A percentile compares a stretch with the other conserved stretches of the same genome.
Conservation (phyloP, 1,139 yeast genomes). For the Trichomonascaceae sp. region DNA sequence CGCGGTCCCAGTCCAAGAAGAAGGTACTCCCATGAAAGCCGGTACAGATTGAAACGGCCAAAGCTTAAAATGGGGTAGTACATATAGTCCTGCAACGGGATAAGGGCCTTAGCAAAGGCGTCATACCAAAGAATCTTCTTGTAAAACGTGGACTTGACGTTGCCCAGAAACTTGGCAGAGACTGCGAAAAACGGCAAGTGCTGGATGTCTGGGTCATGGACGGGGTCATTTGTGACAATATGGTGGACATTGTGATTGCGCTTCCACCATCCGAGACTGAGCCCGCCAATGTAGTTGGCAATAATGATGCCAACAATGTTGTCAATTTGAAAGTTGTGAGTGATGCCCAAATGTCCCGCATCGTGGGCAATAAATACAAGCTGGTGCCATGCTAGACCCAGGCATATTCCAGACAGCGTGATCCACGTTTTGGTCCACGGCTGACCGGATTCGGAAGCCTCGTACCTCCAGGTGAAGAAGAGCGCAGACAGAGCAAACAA, state of each 20-base stretch:
- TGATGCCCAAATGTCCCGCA: constrained; percentile 74
- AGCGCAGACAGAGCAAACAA: constrained; percentile 40
- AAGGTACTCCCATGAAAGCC: constrained; percentile 69
- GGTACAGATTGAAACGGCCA: constrained; percentile 76
- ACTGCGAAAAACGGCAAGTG: constrained; percentile 88
- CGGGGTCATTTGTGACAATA: constrained; percentile 76
- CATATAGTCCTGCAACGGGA: constrained; percentile 54
- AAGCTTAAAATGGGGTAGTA: constrained; percentile 72
- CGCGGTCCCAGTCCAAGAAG: constrained; percentile 65
- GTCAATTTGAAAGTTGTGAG: constrained; percentile 71
- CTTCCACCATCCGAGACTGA: constrained; percentile 92
- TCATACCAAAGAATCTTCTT: constrained; percentile 57
- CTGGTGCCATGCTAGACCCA: constrained; percentile 86
- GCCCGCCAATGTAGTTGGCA: constrained; percentile 77
- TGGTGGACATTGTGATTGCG: constrained; percentile 87
- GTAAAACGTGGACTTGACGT: constrained; percentile 69
- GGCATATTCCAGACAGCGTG: constrained; percentile 43
- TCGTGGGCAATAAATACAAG: constrained; percentile 80
- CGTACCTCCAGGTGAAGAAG: constrained; percentile 26
- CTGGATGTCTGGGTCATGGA: constrained; percentile 89
- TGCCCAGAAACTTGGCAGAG: constrained; percentile 51
- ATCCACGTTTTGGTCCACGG: constrained; percentile 24
- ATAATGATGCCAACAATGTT: constrained; percentile 58
- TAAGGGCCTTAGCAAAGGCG: constrained; percentile 40
- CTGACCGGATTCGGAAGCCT: background rate